phyloP scores from a whole-genome alignment of 768 basidiomycete genomes.

The Boletus reticulatus region DNA sequence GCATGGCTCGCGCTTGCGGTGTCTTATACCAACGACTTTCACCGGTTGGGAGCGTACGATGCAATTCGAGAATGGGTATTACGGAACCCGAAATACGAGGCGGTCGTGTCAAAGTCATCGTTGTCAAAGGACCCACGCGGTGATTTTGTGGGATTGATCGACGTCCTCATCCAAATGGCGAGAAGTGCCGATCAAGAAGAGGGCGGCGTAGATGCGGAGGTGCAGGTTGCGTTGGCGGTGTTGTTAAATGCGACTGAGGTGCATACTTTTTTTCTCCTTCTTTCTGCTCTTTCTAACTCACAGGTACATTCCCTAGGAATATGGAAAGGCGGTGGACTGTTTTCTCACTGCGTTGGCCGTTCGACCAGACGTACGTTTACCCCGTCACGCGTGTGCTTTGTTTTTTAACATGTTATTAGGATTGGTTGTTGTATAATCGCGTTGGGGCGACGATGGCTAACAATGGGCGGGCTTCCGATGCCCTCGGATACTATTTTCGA shows the following conservation, averaged over 20 bases:
- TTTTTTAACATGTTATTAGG: constrained; percentile 43
- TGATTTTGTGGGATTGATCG: constrained; percentile 53
- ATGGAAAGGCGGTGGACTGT: constrained; percentile 90
- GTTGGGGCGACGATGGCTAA: constrained; percentile 96
- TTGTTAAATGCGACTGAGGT: constrained; percentile 92
- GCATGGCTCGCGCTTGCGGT: constrained; percentile 92
- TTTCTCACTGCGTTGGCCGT: constrained; percentile 86
- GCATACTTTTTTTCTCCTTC: constrained; percentile 9
- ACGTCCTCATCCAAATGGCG: constrained; percentile 82
- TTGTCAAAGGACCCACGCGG: constrained; percentile 26
- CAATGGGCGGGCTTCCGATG: constrained; percentile 73
- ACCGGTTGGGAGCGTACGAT: constrained; percentile 69
- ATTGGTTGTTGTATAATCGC: constrained; percentile 90
- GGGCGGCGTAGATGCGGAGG: constrained; percentile 82
- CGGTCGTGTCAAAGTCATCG: constrained; percentile 39
- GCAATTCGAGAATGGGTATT: constrained; percentile 85
- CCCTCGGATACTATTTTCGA: constrained; percentile 82
- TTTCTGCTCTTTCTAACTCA: background rate
- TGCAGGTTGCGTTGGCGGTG: constrained; percentile 93
- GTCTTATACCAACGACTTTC: constrained; percentile 86
- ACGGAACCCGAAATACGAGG: constrained; percentile 52
- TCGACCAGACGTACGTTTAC: constrained; percentile 69
- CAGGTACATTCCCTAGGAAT: constrained; percentile 57
- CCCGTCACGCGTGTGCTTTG: background rate
- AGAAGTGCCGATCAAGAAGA: constrained; percentile 43